Evolutionary conservation across 2,329 filamentous ascomycete genomes (phyloP).

Genomic region (Didymella exigua): DNA sequence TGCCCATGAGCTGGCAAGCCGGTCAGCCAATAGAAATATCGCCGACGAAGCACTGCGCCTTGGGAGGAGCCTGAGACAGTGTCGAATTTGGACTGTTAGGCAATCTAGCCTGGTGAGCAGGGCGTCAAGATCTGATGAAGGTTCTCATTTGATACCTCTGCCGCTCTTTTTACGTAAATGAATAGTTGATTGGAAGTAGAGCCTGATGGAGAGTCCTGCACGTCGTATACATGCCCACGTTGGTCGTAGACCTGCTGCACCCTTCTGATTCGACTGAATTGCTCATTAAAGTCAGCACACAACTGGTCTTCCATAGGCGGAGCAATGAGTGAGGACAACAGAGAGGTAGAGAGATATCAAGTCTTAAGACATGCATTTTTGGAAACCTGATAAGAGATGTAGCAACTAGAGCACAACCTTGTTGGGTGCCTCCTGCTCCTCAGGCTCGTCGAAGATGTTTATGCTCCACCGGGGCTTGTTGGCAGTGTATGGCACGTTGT

Average conservation of each 20-base stretch:
- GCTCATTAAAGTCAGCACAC: not conserved
- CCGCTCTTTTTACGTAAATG: not conserved
- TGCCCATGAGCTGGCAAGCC: not conserved
- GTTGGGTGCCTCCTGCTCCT: constrained; percentile 36
- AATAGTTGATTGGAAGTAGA: not conserved
- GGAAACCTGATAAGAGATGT: not conserved
- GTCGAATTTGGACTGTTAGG: not conserved
- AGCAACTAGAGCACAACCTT: constrained; percentile 21
- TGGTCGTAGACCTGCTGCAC: not conserved
- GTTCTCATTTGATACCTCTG: not conserved
- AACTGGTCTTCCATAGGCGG: not conserved
- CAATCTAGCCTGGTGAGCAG: not conserved
- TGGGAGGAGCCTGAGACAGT: not conserved
- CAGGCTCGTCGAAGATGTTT: constrained; percentile 39
- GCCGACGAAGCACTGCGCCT: not conserved
- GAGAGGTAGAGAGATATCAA: no score
- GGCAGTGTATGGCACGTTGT: constrained; percentile 49
- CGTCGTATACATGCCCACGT: not conserved
- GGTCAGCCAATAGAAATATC: not conserved
- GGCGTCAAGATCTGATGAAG: not conserved
- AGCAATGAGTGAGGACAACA: not conserved
- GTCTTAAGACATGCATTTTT: not conserved
- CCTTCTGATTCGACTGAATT: not conserved
- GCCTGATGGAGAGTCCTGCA: not conserved
- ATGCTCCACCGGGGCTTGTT: constrained; percentile 47